These are phyloP conservation scores for Fusarium verrucosum DNA, from an alignment of 2,329 filamentous ascomycete genomes.

Conservation along the genomic window DNA sequence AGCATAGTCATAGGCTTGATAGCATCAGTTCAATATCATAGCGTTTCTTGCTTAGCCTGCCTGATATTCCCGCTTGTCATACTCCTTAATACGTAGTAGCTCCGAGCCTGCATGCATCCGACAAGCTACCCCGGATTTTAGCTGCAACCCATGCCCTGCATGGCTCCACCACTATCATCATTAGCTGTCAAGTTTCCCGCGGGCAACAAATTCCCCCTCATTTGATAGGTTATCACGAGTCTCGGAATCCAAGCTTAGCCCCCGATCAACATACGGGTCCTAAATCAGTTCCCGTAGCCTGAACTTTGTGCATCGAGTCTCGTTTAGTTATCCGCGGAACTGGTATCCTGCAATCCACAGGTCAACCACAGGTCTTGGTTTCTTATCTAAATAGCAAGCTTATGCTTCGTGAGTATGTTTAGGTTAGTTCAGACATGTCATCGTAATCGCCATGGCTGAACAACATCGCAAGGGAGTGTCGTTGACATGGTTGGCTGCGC, in stretches of 20 bases:
- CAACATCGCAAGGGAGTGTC: conserved; percentile 15
- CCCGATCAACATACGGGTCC: conserved; percentile 20
- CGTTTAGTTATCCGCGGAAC: conserved; percentile 16
- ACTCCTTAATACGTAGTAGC: neutral
- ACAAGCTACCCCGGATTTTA: conserved; percentile 31
- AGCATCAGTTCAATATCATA: neutral
- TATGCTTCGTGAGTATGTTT: neutral
- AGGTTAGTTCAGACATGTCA: neutral
- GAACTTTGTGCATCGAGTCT: conserved; percentile 8
- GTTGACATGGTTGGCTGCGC: conserved; percentile 25
- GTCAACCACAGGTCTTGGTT: neutral
- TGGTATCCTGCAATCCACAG: neutral
- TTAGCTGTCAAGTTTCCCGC: conserved; percentile 28
- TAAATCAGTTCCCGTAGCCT: conserved; percentile 36
- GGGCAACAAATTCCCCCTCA: conserved; percentile 25
- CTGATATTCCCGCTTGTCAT: no score
- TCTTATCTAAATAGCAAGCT: conserved; percentile 26
- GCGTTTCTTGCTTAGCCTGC: neutral
- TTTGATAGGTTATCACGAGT: conserved; percentile 19
- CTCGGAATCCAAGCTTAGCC: conserved; percentile 24
- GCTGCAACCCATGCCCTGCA: neutral
- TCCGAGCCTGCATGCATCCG: conserved; percentile 16
- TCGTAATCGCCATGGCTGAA: conserved; percentile 20
- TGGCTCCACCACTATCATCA: neutral
- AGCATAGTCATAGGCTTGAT: conserved; percentile 15